phyloP scores from a whole-genome alignment of 495 filamentous ascomycete species.

The Hyaloscypha hepaticicola region DNA sequence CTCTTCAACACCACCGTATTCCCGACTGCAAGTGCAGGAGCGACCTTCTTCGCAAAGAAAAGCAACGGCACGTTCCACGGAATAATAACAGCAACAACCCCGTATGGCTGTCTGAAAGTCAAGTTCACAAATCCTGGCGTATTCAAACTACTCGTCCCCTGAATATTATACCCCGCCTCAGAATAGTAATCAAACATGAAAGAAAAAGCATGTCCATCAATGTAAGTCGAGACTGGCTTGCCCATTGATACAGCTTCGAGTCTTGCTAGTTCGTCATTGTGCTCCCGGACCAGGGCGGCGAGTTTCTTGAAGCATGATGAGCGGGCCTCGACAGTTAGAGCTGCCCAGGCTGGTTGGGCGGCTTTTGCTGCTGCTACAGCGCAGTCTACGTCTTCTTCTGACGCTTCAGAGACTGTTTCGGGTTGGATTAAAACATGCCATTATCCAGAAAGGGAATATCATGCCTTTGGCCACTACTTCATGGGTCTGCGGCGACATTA shows the following conservation, averaged over 20 bases:
- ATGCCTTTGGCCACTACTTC: constrained; percentile 33
- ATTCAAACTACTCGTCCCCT: constrained; percentile 20
- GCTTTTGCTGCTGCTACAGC: constrained; percentile 78
- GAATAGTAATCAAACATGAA: constrained; percentile 37
- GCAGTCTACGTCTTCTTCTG: constrained; percentile 68
- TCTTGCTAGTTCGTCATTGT: constrained; percentile 59
- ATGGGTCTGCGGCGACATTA: constrained; percentile 37
- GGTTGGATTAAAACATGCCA: neutral
- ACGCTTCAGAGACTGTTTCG: constrained; percentile 74
- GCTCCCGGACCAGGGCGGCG: constrained; percentile 77
- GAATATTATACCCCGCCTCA: constrained; percentile 31
- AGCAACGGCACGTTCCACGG: constrained; percentile 53
- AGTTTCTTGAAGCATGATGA: constrained; percentile 73
- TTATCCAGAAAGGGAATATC: neutral
- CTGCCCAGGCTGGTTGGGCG: constrained; percentile 75
- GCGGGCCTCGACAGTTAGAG: constrained; percentile 69
- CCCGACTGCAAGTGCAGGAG: constrained; percentile 68
- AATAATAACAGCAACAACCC: constrained; percentile 46
- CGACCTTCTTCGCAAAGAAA: constrained; percentile 41
- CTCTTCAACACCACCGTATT: constrained; percentile 76
- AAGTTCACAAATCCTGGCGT: constrained; percentile 27
- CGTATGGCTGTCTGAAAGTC: constrained; percentile 82
- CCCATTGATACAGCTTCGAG: constrained; percentile 57
- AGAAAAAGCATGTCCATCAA: constrained; percentile 39
- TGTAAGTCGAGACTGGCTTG: constrained; percentile 39